Evolutionary conservation across 2,329 filamentous ascomycete species (phyloP).

Genomic region (Colletotrichum sublineola): DNA sequence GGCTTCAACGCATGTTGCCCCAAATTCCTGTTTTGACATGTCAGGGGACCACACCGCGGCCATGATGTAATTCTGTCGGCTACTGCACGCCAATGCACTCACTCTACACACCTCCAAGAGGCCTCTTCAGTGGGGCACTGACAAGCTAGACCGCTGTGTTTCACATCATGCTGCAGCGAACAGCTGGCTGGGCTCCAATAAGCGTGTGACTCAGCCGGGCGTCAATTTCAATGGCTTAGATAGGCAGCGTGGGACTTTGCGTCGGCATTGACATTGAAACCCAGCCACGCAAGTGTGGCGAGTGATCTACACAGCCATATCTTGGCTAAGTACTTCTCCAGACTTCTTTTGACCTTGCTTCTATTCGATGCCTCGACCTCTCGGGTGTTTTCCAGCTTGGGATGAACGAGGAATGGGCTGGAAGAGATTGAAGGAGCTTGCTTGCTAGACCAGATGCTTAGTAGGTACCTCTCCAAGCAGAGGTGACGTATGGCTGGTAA

Average conservation of each 20-base stretch:
- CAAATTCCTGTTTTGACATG: conserved; percentile 42
- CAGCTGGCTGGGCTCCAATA: conserved; percentile 13
- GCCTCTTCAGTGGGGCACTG: conserved; percentile 35
- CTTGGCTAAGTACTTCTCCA: conserved; percentile 33
- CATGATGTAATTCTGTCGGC: conserved; percentile 42
- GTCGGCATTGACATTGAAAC: conserved; percentile 4
- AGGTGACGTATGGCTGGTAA: not conserved
- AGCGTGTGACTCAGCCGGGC: conserved; percentile 21
- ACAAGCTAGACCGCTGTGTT: conserved; percentile 30
- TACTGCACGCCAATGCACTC: conserved; percentile 38
- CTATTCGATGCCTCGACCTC: conserved; percentile 6
- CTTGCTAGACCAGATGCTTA: conserved; percentile 4
- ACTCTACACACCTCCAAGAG: conserved; percentile 25
- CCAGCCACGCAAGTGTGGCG: conserved; percentile 23
- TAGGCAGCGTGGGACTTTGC: not conserved
- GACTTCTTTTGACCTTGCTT: not conserved
- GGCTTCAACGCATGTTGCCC: conserved; percentile 8
- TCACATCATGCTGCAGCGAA: conserved; percentile 33
- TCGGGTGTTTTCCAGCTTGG: conserved; percentile 12
- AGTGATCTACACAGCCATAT: conserved; percentile 27
- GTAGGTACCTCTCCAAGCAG: not conserved
- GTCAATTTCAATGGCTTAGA: conserved; percentile 22
- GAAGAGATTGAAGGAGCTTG: not conserved
- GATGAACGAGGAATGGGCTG: not conserved
- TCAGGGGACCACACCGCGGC: conserved; percentile 34